Percentiles rank a stretch among this genome's conserved stretches.
Evolutionary conservation across 2,329 filamentous ascomycete genomes (phyloP).

Genomic region (Chaetomiaceae sp.): DNA sequence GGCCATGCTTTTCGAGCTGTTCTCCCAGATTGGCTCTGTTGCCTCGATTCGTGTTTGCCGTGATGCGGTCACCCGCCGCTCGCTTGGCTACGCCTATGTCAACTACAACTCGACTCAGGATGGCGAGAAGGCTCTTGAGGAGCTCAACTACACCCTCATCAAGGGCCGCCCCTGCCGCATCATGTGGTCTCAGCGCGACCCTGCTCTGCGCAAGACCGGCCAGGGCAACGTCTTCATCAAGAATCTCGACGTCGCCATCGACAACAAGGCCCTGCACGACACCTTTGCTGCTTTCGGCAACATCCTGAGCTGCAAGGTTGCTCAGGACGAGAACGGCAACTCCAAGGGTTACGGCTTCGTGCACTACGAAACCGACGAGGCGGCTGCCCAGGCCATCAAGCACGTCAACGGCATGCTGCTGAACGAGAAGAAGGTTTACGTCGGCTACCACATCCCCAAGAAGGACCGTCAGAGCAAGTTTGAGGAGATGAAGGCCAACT

Average conservation of each 20-base stretch:
- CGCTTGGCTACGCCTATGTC: conserved; percentile 98
- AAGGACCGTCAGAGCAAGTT: conserved; percentile 99
- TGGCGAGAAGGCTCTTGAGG: conserved; percentile 96
- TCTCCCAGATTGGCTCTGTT: conserved; percentile 98
- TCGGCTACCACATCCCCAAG: conserved; percentile 98
- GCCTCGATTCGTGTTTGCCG: conserved; percentile 99
- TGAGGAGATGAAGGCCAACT: conserved; percentile 99
- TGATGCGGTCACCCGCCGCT: conserved; percentile 96
- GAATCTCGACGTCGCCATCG: conserved; percentile 96
- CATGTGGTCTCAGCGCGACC: conserved; percentile 99
- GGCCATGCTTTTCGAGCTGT: conserved; percentile 99
- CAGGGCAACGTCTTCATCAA: conserved; percentile 99
- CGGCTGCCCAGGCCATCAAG: conserved; percentile 95
- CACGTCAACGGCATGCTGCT: conserved; percentile 99
- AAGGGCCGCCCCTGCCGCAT: conserved; percentile 98
- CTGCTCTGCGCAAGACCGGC: conserved; percentile 96
- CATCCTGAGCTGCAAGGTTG: conserved; percentile 99
- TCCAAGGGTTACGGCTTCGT: conserved; percentile 99
- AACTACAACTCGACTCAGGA: conserved; percentile 98
- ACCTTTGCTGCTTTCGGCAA: conserved; percentile 98
- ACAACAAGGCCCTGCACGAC: conserved; percentile 99
- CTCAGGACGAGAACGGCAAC: conserved; percentile 91
- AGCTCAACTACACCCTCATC: conserved; percentile 99
- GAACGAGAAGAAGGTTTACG: conserved; percentile 99
- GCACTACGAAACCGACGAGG: conserved; percentile 98